Evolutionary conservation across 768 basidiomycete genomes (phyloP).

Genomic region (Calocybe gangraenosa): DNA sequence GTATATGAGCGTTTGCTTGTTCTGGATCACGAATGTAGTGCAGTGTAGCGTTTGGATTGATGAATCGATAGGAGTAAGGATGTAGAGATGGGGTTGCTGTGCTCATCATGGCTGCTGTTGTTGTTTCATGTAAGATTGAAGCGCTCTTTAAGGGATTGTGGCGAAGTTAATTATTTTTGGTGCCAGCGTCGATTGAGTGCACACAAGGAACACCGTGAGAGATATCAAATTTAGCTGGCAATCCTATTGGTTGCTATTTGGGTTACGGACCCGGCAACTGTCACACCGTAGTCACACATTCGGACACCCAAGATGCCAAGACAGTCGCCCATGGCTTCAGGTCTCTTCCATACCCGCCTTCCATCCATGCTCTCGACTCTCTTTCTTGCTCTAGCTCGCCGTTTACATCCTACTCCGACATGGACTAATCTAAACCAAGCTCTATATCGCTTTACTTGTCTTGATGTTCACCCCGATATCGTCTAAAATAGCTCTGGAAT

Average conservation of each 20-base stretch:
- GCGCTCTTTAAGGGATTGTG: conserved; percentile 10
- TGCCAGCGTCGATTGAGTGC: not conserved
- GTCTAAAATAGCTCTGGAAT: conserved; percentile 37
- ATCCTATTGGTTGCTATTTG: conserved; percentile 32
- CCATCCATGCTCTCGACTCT: not conserved
- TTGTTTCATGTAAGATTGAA: not conserved
- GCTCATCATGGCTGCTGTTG: too few species aligned
- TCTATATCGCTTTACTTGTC: not conserved
- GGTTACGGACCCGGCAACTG: conserved; percentile 20
- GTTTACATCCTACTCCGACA: not conserved
- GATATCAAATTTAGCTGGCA: conserved; percentile 19
- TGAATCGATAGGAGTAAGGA: conserved; percentile 33
- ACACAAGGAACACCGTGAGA: conserved; percentile 12
- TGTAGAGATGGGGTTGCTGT: too few species aligned
- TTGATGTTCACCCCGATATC: conserved; percentile 9
- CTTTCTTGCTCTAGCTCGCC: not conserved
- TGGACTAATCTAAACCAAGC: not conserved
- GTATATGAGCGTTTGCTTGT: conserved; percentile 28
- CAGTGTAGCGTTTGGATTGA: conserved; percentile 25
- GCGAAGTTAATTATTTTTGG: conserved; percentile 1
- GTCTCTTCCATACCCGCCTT: not conserved
- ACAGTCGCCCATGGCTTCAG: not conserved
- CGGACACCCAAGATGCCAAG: conserved; percentile 16
- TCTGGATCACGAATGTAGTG: conserved; percentile 31
- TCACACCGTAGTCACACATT: conserved; percentile 22